Conservation (phyloP, 78 protist species). For the Reticulomyxa filosa region DNA sequence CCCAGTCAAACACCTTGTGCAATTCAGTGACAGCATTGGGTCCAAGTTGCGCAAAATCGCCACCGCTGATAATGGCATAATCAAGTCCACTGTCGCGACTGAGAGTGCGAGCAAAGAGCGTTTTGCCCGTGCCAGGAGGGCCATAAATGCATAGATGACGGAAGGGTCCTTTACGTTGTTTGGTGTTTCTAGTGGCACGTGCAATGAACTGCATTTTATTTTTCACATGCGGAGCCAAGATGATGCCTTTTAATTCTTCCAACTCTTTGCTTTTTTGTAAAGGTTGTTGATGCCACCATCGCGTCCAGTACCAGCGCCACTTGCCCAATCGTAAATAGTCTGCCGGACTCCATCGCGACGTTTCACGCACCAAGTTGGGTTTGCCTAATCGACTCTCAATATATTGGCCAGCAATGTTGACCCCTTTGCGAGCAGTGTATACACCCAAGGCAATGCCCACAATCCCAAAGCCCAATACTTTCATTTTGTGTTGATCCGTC, state of each 20-base stretch:
- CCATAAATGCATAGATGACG: background rate
- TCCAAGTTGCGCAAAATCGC: background rate
- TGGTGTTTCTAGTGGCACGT: background rate
- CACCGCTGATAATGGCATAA: background rate
- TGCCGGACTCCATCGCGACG: background rate
- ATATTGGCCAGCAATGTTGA: background rate
- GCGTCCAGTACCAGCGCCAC: background rate
- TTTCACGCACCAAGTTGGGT: background rate
- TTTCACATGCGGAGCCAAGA: background rate
- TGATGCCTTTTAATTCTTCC: background rate
- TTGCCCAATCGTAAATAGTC: background rate
- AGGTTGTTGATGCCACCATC: background rate
- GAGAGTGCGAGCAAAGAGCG: background rate
- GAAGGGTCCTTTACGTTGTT: background rate
- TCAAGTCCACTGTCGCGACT: background rate
- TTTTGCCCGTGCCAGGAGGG: background rate
- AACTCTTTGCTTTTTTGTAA: background rate
- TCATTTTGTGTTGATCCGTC: no score
- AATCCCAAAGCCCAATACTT: no score
- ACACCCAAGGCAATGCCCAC: no score
- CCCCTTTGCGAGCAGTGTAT: background rate
- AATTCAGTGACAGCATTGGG: background rate
- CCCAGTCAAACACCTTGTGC: background rate
- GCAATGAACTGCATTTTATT: background rate
- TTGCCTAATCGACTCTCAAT: background rate